Base-by-base conservation (phyloP, 2,329 filamentous ascomycete genomes). In the Diaporthe vexans region DNA sequence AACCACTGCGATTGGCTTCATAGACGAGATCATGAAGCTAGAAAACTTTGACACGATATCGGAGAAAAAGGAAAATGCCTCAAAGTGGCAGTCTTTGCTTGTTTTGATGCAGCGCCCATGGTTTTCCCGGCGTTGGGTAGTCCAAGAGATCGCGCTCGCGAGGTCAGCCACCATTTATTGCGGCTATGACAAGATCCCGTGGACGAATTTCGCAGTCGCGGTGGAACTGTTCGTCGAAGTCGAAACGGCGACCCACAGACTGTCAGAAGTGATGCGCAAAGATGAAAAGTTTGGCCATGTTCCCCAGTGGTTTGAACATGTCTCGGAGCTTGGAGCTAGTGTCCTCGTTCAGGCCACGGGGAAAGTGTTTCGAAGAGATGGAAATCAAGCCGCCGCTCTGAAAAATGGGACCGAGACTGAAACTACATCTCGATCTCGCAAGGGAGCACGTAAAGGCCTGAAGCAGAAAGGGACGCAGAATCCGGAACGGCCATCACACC, bases 141-240 rank as follows among this genome's bases (percentile, higher is more conserved):
- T 86, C 0, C 84, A 86, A 75, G 85, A 86, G 75, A 81, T 86
- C 19, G 81, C 82, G 0, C 78, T 84, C 35, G 83, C 84, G 0
- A 76, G 75, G 37, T 75, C 76, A 4, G 82, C 81, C 7, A 78
- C 75, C 5, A 78, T 87, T 0, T 81, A 83, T 59, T 86, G 84
- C 75, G 85, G 85, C 1, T 51, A 74, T 0, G 79, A 84, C 5
- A 69, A 69, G 1, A 81, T 86, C 7, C 59, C 77, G 1, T 86
- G 84, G 84, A 72, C 77, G 7, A 78, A 83, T 1, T 81, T 87
- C 33, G 81, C 83, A 1, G 79, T 81, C 17, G 83, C 84, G 1
- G 81, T 85, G 9, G 79, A 81, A 56, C 78, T 85, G 1, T 83
- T 85, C 35, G 81, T 84, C 6, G 81, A 84, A 43, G 81, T 83